These are phyloP conservation scores for Atalantia buxifolia DNA, from an alignment of 345 rosid species.

Conservation along the genomic window DNA sequence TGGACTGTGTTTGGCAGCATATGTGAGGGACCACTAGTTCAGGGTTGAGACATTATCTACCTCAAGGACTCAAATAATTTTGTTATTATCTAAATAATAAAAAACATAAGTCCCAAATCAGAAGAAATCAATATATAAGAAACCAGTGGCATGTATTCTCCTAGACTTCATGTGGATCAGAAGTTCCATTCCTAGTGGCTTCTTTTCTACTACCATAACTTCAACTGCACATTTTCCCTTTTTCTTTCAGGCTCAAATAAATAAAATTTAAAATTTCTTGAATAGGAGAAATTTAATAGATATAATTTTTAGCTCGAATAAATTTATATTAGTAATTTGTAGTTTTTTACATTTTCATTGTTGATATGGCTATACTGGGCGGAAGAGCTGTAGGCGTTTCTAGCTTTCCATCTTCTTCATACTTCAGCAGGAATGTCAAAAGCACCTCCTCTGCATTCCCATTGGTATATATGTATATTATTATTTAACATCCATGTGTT, in stretches of 20 bases:
- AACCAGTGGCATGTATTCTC: slow-evolving; percentile 47
- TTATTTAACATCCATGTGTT: neutral
- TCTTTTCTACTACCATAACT: slow-evolving; percentile 12
- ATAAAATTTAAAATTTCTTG: slow-evolving; percentile 1
- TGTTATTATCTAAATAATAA: neutral
- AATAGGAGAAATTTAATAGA: neutral
- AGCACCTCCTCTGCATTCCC: slow-evolving; percentile 23
- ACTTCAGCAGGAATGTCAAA: slow-evolving; percentile 31
- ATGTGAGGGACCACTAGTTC: slow-evolving; percentile 4
- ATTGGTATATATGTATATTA: slow-evolving; percentile 38
- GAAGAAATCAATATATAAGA: neutral
- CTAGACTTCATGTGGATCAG: slow-evolving; percentile 46
- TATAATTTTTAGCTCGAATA: neutral
- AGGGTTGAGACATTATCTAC: neutral
- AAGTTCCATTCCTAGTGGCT: slow-evolving; percentile 5
- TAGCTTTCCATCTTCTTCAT: slow-evolving; percentile 51
- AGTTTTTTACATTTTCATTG: neutral
- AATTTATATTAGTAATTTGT: no score
- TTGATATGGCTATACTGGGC: slow-evolving; percentile 48
- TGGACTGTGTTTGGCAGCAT: neutral
- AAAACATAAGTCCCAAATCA: neutral
- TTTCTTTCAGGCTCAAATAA: neutral
- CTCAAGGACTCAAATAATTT: neutral
- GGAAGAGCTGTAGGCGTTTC: slow-evolving; percentile 55
- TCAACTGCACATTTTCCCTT: slow-evolving; percentile 1